Evolutionary conservation across 768 basidiomycete genomes (phyloP).

Genomic region (Boletellus ananas): DNA sequence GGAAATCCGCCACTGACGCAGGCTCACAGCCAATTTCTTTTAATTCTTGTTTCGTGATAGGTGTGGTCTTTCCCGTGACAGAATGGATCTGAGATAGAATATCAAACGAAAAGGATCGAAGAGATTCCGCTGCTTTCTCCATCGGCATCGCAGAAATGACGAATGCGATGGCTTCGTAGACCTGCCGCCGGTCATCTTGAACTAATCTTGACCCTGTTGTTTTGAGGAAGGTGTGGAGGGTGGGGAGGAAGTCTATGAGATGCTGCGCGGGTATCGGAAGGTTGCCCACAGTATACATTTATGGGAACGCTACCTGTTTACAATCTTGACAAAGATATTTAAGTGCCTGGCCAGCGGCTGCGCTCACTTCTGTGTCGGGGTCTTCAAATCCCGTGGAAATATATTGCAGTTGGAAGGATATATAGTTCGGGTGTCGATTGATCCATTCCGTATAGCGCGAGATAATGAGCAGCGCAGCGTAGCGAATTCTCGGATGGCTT

Average conservation of each 20-base stretch:
- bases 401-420: conserved; percentile 82
- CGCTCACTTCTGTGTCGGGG: conserved; percentile 74
- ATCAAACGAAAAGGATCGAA: conserved; percentile 83
- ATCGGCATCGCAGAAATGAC: conserved; percentile 95
- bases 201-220: conserved; percentile 73
- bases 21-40: conserved; percentile 63
- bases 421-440: conserved; percentile 81
- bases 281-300: conserved; percentile 5
- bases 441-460: conserved; percentile 98
- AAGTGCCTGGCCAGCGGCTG: conserved; percentile 93
- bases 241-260: conserved; percentile 86
- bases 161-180: conserved; percentile 94
- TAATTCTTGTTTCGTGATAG: conserved; percentile 68
- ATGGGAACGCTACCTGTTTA: conserved; percentile 53
- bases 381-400: conserved; percentile 90
- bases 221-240: conserved; percentile 83
- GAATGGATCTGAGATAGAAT: conserved; percentile 75
- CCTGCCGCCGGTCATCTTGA: conserved; percentile 86
- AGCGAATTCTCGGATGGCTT: conserved; percentile 85
- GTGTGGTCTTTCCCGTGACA: conserved; percentile 48
- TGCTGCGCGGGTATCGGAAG: conserved; percentile 47
- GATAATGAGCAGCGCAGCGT: conserved; percentile 92
- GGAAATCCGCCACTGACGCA: background rate
- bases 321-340: conserved; percentile 98
- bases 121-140: conserved; percentile 78